Evolutionary conservation across 192 early-diverging fungal genomes (phyloP), one percentile per base, ranked within the genome.

Genomic region (Gonapodya sp.): DNA sequence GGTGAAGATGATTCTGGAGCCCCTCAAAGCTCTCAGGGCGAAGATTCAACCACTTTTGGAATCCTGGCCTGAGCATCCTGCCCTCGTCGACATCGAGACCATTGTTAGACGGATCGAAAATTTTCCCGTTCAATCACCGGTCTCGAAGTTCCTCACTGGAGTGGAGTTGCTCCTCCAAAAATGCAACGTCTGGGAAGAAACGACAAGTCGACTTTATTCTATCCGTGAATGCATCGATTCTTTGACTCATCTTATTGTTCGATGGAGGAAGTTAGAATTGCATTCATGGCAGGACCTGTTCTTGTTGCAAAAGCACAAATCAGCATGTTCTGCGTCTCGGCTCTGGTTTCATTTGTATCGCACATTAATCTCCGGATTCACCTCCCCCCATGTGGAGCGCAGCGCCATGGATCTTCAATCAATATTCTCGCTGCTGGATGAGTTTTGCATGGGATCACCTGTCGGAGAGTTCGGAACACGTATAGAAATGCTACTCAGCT

Each of bases 111-210:
- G 87, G 2, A 84, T 93, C 78, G 87, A 87, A 8, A 82, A 83
- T 1, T 95, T 97, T 83, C 84, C 94, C 0, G 88, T 95, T 73
- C 83, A 86, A 2, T 93, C 96, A 1, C 96, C 98, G 0, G 84
- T 97, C 37, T 94, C 96, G 82, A 96, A 96, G 86, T 88, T 97
- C 31, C 82, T 99, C 36, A 92, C 95, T 1, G 96, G 94, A 35
- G 78, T 98, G 78, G 98, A 99, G 84, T 83, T 94, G 78, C 86
- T 99, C 24, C 84, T 98, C 30, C 89, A 92, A 80, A 94, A 95
- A 75, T 94, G 94, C 24, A 92, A 96, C 84, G 96, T 98, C 83
- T 99, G 98, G 98, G 92, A 98, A 85, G 84, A 90, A 18, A 96
- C 94, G 80, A 95, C 96, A 8, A 92, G 91, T 80, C 85, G 89